A percentile compares a stretch with the other conserved stretches of the same genome.
phyloP scores from a whole-genome alignment of 768 basidiomycete genomes.

The Termitomyces bulborhizus region DNA sequence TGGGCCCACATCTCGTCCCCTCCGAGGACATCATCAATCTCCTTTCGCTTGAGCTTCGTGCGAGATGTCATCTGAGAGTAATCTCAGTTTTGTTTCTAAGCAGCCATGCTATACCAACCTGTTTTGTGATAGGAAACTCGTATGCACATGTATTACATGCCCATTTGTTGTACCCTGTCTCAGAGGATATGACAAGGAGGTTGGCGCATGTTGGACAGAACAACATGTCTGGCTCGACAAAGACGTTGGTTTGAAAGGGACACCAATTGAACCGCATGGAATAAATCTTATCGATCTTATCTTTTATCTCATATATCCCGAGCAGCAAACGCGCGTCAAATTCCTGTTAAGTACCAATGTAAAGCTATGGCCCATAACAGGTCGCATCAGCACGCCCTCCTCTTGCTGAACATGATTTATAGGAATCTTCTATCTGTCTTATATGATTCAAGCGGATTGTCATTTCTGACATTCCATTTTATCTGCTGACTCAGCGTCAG shows the following conservation, averaged over 20 bases:
- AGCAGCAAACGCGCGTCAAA: too few relatives aligned
- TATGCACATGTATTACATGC: conserved; percentile 93
- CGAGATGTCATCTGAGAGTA: conserved; percentile 81
- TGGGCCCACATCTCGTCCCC: conserved; percentile 93
- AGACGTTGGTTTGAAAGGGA: neutral
- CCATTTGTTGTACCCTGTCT: conserved; percentile 87
- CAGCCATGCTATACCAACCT: conserved; percentile 28
- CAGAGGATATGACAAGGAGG: conserved; percentile 69
- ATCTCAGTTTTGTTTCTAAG: neutral
- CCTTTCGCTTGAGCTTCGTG: conserved; percentile 80
- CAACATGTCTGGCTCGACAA: conserved; percentile 45
- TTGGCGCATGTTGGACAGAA: conserved; percentile 97
- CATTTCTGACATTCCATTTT: too few relatives aligned
- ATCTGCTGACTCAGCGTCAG: too few relatives aligned
- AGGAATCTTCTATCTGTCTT: too few relatives aligned
- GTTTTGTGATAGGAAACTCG: conserved; percentile 87
- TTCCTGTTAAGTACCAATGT: too few relatives aligned
- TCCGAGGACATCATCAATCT: conserved; percentile 93
- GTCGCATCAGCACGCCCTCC: too few relatives aligned
- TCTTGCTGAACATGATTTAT: too few relatives aligned
- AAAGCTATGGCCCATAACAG: too few relatives aligned
- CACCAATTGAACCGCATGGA: too few relatives aligned
- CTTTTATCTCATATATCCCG: conserved; percentile 8
- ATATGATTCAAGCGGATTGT: too few relatives aligned
- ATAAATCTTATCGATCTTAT: conserved; percentile 4